Evolutionary conservation across 352 stramenopile genomes (phyloP).

Genomic region (Phytophthora tubulina): DNA sequence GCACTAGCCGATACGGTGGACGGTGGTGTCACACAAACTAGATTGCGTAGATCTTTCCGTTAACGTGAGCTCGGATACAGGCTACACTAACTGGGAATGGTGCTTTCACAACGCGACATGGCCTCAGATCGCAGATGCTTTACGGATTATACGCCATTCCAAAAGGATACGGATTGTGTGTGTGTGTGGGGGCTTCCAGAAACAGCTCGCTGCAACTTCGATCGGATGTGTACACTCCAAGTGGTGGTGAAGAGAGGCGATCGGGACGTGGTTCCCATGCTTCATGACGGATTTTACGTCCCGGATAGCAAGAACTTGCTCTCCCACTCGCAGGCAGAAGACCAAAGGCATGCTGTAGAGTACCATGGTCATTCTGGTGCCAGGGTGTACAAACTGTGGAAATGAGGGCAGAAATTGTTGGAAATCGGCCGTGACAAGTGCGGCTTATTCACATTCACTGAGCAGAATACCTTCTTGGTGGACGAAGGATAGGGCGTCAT

Average conservation of each 20-base stretch:
- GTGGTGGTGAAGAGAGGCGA: not conserved
- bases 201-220: conserved; percentile 9
- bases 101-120: conserved; percentile 19
- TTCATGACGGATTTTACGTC: too few species aligned
- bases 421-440: not conserved
- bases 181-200: conserved; percentile 22
- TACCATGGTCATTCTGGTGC: not conserved
- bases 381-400: not conserved
- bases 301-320: too few species aligned
- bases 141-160: conserved; percentile 3
- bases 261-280: not conserved
- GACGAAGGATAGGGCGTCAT: too few species aligned
- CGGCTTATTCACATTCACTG: not conserved
- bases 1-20: too few species aligned
- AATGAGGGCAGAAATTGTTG: not conserved
- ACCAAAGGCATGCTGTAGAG: not conserved
- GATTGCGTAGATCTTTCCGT: too few species aligned
- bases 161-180: not conserved
- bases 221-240: not conserved
- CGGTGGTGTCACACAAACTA: too few species aligned
- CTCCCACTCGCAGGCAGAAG: too few species aligned
- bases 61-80: too few species aligned
- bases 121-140: conserved; percentile 10
- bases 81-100: too few species aligned
- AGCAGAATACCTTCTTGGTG: too few species aligned